Base-by-base conservation (phyloP, 2,329 filamentous ascomycete species). In the Coniella lustricola region DNA sequence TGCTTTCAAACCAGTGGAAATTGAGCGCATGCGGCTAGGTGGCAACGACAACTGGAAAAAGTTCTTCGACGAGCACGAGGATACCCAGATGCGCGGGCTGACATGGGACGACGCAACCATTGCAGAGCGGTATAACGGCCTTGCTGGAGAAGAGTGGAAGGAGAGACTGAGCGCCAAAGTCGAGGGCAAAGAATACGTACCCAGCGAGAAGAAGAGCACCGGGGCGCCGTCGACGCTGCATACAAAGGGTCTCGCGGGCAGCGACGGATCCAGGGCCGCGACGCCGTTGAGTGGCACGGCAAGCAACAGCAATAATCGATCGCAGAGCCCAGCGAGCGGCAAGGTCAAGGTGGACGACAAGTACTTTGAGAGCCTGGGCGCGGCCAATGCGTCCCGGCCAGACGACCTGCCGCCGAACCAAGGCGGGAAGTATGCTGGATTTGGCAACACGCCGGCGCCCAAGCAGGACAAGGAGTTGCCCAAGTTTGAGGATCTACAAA, bases 111-210 rank as follows among this genome's bases (percentile, higher is more conserved):
- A 90, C 58, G 87, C 85, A 13, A 93, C 88, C 7, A 94, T 96
- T 56, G 84, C 88, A 52, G 90, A 96, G 66, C 75, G 91, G 48
- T 97, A 97, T 64, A 84, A 90, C 53, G 87, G 87, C 48, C 88
- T 93, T 55, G 87, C 85, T 0, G 91, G 90, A 48, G 91, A 96
- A 67, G 91, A 96, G 70, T 97, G 85, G 82, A 96, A 96, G 68
- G 90, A 95, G 65, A 78, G 90, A 53, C 67, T 97, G 55, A 83
- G 82, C 31, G 87, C 87, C 59, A 91, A 93, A 71, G 87, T 94
- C 7, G 93, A 97, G 66, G 87, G 86, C 12, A 77, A 77, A 50
- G 88, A 95, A 57, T 97, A 94, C 62, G 86, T 93, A 2, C 84
- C 84, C 14, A 81, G 79, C 7, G 77, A 84, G 64, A 84, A 82